Conservation (phyloP, 495 filamentous ascomycete genomes). For the Talaromyces adpressus region DNA sequence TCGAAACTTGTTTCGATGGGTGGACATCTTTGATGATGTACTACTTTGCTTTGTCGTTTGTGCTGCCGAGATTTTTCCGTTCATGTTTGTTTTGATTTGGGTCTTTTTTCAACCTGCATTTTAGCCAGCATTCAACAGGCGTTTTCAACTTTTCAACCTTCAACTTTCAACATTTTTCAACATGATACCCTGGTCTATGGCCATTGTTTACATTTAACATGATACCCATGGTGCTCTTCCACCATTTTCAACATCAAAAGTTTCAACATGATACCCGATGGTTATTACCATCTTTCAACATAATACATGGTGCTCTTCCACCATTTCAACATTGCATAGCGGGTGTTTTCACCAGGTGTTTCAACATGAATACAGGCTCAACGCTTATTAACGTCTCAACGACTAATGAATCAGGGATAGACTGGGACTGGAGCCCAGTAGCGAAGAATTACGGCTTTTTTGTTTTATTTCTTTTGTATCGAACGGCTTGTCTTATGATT, state of each 20-base stretch:
- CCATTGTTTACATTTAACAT: slow-evolving; percentile 4
- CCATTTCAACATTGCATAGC: slow-evolving; percentile 5
- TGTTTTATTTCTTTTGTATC: background rate
- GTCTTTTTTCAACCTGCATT: slow-evolving; percentile 6
- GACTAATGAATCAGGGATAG: slow-evolving; percentile 3
- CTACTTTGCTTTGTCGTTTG: background rate
- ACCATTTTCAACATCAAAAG: background rate
- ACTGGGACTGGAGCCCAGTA: slow-evolving; percentile 2
- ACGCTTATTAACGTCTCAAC: slow-evolving; percentile 8
- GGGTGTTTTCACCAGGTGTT: background rate
- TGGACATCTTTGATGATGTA: background rate
- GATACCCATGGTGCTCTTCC: background rate
- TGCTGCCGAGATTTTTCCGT: background rate
- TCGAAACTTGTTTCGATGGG: slow-evolving; percentile 3
- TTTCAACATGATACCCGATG: background rate
- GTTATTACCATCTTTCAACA: background rate
- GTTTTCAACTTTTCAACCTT: slow-evolving; percentile 2
- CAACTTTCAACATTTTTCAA: slow-evolving; percentile 2
- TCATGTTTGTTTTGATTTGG: background rate
- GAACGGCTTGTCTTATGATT: background rate
- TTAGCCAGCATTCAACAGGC: slow-evolving; percentile 6
- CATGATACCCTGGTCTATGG: slow-evolving; percentile 5
- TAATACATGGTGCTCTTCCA: background rate
- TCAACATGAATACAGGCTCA: slow-evolving; percentile 6
- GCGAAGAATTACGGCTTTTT: background rate